These are phyloP conservation scores for Candida qinlingensis DNA, from an alignment of 805 yeast genomes.

Conservation along the genomic window DNA sequence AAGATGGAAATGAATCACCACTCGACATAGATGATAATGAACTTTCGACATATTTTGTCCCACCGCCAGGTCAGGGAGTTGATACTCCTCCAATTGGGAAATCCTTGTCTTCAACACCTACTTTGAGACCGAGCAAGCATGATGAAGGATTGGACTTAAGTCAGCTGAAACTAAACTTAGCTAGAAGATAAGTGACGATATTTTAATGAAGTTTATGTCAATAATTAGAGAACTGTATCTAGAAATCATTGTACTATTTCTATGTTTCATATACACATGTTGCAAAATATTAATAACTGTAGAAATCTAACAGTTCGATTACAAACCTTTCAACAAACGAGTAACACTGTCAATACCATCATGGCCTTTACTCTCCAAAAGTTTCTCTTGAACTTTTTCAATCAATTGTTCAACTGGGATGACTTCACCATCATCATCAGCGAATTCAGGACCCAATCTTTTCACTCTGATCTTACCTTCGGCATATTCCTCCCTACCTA, in stretches of 20 bases:
- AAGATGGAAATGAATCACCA: constrained; percentile 21
- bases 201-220: not conserved
- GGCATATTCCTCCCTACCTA: constrained; percentile 88
- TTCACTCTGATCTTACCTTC: constrained; percentile 83
- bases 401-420: constrained; percentile 60
- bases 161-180: not conserved
- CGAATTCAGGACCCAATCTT: constrained; percentile 82
- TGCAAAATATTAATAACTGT: too few relatives aligned
- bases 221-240: not conserved
- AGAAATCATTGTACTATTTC: not conserved
- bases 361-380: constrained; percentile 39
- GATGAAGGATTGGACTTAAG: constrained; percentile 1
- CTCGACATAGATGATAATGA: constrained; percentile 26
- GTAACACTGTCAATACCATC: constrained; percentile 63
- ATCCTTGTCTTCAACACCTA: constrained; percentile 14
- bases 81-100: constrained; percentile 19
- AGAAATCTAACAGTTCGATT: constrained; percentile 4
- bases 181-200: not conserved
- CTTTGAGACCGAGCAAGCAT: constrained; percentile 11
- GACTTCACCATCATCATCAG: constrained; percentile 82
- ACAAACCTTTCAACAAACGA: constrained; percentile 54
- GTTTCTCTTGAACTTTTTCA: constrained; percentile 42
- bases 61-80: constrained; percentile 23
- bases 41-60: constrained; percentile 21
- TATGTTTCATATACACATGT: not conserved